A percentile compares a stretch with the other conserved stretches of the same genome.
Evolutionary conservation across 2,329 filamentous ascomycete species (phyloP).

Genomic region (Westerdykella sp.): DNA sequence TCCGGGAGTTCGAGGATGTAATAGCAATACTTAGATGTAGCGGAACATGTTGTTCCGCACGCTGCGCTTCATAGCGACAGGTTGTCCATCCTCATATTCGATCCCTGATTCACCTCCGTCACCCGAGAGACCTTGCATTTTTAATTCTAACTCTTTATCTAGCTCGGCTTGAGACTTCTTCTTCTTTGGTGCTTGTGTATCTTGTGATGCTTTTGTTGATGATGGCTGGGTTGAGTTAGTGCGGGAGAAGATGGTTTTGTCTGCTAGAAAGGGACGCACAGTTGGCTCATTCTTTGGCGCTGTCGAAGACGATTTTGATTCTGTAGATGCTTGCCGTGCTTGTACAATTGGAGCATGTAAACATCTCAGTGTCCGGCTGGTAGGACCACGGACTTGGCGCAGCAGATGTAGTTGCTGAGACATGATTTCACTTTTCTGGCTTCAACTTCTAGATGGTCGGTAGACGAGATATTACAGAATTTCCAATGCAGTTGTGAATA

Average conservation of each 20-base stretch:
- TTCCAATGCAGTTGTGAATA: too few relatives aligned
- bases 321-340: not conserved
- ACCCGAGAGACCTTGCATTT: conserved; percentile 61
- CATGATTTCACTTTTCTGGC: too few relatives aligned
- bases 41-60: conserved; percentile 75
- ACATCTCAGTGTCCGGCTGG: too few relatives aligned
- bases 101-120: conserved; percentile 66
- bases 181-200: conserved; percentile 13
- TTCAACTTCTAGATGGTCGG: not conserved
- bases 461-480: not conserved
- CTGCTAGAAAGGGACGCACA: not conserved
- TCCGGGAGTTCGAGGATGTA: too few relatives aligned
- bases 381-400: too few relatives aligned
- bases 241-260: not conserved
- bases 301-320: not conserved
- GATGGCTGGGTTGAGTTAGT: not conserved
- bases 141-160: conserved; percentile 61
- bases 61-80: conserved; percentile 64
- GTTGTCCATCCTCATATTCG: conserved; percentile 68
- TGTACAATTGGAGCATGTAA: too few relatives aligned
- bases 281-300: conserved; percentile 1
- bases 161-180: conserved; percentile 56
- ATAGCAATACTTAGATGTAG: conserved; percentile 44
- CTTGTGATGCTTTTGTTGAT: conserved; percentile 5
- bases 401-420: too few relatives aligned